phyloP scores from a whole-genome alignment of 2,329 filamentous ascomycete genomes.

The Penicillium sp. region DNA sequence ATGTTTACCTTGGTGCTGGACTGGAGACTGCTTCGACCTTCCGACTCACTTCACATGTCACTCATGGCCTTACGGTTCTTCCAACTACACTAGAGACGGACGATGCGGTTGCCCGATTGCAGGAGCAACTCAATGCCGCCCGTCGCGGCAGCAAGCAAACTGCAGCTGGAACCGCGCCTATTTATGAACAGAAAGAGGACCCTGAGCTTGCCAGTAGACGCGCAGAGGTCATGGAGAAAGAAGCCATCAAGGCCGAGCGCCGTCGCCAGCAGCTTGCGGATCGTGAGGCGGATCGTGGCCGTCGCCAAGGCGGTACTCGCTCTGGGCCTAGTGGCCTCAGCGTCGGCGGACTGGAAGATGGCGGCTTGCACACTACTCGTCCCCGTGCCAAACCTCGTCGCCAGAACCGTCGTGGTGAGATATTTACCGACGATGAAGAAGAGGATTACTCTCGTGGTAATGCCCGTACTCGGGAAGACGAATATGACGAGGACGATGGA shows the following conservation, averaged over 20 bases:
- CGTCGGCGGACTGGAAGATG: slow-evolving; percentile 60
- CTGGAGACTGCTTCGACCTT: slow-evolving; percentile 59
- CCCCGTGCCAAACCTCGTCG: slow-evolving; percentile 41
- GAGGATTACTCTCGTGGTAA: slow-evolving; percentile 49
- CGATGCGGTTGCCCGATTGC: slow-evolving; percentile 62
- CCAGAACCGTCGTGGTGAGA: slow-evolving; percentile 49
- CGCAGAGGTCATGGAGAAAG: slow-evolving; percentile 61
- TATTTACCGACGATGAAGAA: slow-evolving; percentile 53
- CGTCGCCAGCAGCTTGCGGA: slow-evolving; percentile 58
- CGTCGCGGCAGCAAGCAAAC: slow-evolving; percentile 54
- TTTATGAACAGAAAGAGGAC: slow-evolving; percentile 62
- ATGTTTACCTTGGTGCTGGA: slow-evolving; percentile 64
- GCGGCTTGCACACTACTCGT: slow-evolving; percentile 47
- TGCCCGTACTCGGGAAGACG: slow-evolving; percentile 65
- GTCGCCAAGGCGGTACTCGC: slow-evolving; percentile 47
- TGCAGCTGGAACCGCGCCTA: slow-evolving; percentile 54
- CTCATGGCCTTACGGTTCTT: slow-evolving; percentile 58
- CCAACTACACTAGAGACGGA: slow-evolving; percentile 59
- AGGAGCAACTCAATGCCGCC: slow-evolving; percentile 61
- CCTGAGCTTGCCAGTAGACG: slow-evolving; percentile 62
- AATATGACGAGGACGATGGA: slow-evolving; percentile 80
- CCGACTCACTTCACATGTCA: slow-evolving; percentile 64
- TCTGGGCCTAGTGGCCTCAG: slow-evolving; percentile 54
- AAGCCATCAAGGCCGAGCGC: slow-evolving; percentile 56
- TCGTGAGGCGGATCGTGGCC: slow-evolving; percentile 57